phyloP scores from a whole-genome alignment of 2,329 filamentous ascomycete species.

The Penicillium verrucosum region DNA sequence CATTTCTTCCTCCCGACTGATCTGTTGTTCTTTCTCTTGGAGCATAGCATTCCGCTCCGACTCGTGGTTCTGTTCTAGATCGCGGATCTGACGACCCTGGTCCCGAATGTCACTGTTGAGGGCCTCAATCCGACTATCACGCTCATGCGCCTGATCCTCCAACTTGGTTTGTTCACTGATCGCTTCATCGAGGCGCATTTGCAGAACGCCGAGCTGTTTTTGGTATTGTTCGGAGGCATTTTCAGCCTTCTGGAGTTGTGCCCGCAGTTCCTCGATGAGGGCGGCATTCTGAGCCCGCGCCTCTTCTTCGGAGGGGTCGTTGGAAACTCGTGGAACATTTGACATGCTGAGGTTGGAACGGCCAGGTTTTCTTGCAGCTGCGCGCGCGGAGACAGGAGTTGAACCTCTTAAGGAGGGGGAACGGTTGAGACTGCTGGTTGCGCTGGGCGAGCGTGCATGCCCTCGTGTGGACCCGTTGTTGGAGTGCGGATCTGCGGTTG shows the following conservation, averaged over 20 bases:
- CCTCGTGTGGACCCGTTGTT: conserved; percentile 38
- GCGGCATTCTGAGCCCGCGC: conserved; percentile 75
- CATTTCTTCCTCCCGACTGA: conserved; percentile 82
- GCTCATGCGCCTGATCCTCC: conserved; percentile 84
- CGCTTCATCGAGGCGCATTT: conserved; percentile 81
- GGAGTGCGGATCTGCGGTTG: conserved; percentile 29
- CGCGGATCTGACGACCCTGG: conserved; percentile 74
- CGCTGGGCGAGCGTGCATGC: conserved; percentile 50
- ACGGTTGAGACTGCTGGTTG: conserved; percentile 51
- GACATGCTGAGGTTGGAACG: conserved; percentile 45
- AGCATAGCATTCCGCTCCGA: conserved; percentile 80
- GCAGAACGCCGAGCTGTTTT: conserved; percentile 80
- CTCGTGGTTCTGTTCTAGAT: conserved; percentile 91
- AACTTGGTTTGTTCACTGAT: conserved; percentile 77
- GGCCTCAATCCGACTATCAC: conserved; percentile 75
- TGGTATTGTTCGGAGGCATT: conserved; percentile 71
- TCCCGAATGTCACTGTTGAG: conserved; percentile 85
- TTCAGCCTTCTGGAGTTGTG: conserved; percentile 78
- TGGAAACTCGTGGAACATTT: conserved; percentile 44
- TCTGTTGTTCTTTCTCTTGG: conserved; percentile 88
- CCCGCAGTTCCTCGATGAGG: conserved; percentile 77
- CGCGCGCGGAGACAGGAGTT: conserved; percentile 65
- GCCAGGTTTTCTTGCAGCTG: conserved; percentile 60
- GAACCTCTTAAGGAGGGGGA: conserved; percentile 62
- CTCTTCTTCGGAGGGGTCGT: conserved; percentile 62